Evolutionary conservation across 139 green algal genomes (phyloP).

Genomic region (Volvox africanus): DNA sequence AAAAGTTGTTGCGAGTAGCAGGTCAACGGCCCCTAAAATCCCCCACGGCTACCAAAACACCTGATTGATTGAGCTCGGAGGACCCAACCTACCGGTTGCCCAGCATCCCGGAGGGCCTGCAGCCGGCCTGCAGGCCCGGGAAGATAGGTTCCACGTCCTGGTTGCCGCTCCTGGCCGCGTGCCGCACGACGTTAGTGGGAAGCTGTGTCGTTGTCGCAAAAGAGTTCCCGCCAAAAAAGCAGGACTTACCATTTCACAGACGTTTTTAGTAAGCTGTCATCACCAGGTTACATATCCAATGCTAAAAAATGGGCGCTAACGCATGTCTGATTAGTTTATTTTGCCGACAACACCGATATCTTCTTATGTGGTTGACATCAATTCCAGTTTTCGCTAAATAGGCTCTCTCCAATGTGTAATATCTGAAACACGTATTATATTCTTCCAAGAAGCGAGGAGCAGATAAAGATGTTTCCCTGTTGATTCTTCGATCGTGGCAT

Average conservation of each 20-base stretch:
- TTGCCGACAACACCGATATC: no score
- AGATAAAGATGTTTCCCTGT: not conserved
- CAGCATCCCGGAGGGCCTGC: slow-evolving; percentile 16
- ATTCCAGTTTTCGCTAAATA: no score
- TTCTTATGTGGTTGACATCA: no score
- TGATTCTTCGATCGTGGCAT: not conserved
- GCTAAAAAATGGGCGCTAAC: no score
- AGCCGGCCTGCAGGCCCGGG: slow-evolving; percentile 25
- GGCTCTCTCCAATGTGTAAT: no score
- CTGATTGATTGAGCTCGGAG: no score
- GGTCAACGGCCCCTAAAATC: not conserved
- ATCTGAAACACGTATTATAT: no score
- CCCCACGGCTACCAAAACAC: no score
- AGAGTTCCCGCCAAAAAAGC: slow-evolving; percentile 12
- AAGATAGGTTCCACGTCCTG: slow-evolving; percentile 4
- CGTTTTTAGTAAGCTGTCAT: no score
- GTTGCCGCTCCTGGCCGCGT: not conserved
- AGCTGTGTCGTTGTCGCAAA: not conserved
- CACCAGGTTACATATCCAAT: no score
- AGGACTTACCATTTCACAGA: not conserved
- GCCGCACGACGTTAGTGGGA: not conserved
- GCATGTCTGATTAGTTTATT: no score
- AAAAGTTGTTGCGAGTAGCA: not conserved
- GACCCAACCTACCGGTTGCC: slow-evolving; percentile 7
- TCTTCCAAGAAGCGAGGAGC: no score